Evolutionary conservation across 495 filamentous ascomycete species (phyloP).

Genomic region (Daldinia grandis): DNA sequence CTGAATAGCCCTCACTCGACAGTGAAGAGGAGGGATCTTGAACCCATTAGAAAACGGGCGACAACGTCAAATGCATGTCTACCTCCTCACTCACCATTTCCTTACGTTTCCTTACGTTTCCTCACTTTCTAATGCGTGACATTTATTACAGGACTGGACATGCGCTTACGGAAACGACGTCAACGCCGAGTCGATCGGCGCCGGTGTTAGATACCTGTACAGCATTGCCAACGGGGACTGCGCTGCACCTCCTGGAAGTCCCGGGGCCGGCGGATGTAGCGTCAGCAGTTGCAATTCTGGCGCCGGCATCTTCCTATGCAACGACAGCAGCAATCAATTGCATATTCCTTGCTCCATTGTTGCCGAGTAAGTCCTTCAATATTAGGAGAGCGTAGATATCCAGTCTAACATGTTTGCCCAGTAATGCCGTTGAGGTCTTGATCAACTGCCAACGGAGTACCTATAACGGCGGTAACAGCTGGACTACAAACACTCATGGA

Average conservation of each 20-base stretch:
- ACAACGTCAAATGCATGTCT: slow-evolving; percentile 29
- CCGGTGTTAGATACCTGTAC: slow-evolving; percentile 31
- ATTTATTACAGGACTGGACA: slow-evolving; percentile 26
- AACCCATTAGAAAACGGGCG: slow-evolving; percentile 22
- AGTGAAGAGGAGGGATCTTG: slow-evolving; percentile 13
- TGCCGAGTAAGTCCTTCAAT: slow-evolving; percentile 21
- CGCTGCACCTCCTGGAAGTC: slow-evolving; percentile 27
- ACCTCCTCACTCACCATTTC: not conserved
- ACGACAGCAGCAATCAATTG: slow-evolving; percentile 20
- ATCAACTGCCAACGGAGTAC: slow-evolving; percentile 35
- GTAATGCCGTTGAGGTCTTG: slow-evolving; percentile 37
- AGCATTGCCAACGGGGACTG: slow-evolving; percentile 38
- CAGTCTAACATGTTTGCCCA: slow-evolving; percentile 1
- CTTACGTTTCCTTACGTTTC: not conserved
- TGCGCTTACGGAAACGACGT: slow-evolving; percentile 34
- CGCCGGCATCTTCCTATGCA: slow-evolving; percentile 35
- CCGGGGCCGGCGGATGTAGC: slow-evolving; percentile 31
- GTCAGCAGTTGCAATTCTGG: slow-evolving; percentile 24
- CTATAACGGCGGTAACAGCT: slow-evolving; percentile 26
- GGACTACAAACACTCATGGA: slow-evolving; percentile 27
- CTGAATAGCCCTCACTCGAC: slow-evolving; percentile 22
- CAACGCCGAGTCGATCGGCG: slow-evolving; percentile 27
- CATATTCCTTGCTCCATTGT: slow-evolving; percentile 27
- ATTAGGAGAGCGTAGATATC: not conserved
- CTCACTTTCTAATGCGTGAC: slow-evolving; percentile 1